Conservation (phyloP, 1,139 yeast species). For the Candida dubliniensis region DNA sequence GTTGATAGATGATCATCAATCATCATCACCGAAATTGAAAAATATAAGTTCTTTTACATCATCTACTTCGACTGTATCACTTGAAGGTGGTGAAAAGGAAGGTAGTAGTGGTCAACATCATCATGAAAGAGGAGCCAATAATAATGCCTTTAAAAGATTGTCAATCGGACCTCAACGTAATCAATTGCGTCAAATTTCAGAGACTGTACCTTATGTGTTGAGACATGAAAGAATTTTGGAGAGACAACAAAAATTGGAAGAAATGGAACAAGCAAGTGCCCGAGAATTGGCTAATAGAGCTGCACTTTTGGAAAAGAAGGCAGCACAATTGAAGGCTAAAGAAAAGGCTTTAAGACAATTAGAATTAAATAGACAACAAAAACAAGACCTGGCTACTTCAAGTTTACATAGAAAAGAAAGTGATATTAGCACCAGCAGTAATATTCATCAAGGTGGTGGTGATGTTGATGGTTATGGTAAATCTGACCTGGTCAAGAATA, state of each 20-base stretch:
- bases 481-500: background rate
- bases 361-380: slow-evolving; percentile 21
- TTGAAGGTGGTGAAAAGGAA: slow-evolving; percentile 16
- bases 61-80: slow-evolving; percentile 32
- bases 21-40: slow-evolving; percentile 31
- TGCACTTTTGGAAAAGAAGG: slow-evolving; percentile 73
- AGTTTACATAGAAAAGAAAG: slow-evolving; percentile 5
- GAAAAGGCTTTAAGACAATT: slow-evolving; percentile 52
- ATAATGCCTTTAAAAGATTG: slow-evolving; percentile 52
- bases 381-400: slow-evolving; percentile 4
- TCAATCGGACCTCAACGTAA: slow-evolving; percentile 63
- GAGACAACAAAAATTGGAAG: slow-evolving; percentile 75
- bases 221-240: slow-evolving; percentile 74
- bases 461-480: slow-evolving; percentile 9
- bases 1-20: slow-evolving; percentile 36
- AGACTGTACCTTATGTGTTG: slow-evolving; percentile 77
- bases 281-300: slow-evolving; percentile 70
- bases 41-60: slow-evolving; percentile 33
- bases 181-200: slow-evolving; percentile 73
- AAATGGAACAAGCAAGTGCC: slow-evolving; percentile 75
- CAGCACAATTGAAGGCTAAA: slow-evolving; percentile 67
- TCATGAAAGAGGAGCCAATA: slow-evolving; percentile 24
- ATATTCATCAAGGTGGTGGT: slow-evolving; percentile 3
- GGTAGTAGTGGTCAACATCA: too few relatives aligned
- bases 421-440: slow-evolving; percentile 1